A percentile compares a stretch with the other conserved stretches of the same genome.
Conservation (phyloP, 73 alveolate species). For the Tetrahymena malaccensis region DNA sequence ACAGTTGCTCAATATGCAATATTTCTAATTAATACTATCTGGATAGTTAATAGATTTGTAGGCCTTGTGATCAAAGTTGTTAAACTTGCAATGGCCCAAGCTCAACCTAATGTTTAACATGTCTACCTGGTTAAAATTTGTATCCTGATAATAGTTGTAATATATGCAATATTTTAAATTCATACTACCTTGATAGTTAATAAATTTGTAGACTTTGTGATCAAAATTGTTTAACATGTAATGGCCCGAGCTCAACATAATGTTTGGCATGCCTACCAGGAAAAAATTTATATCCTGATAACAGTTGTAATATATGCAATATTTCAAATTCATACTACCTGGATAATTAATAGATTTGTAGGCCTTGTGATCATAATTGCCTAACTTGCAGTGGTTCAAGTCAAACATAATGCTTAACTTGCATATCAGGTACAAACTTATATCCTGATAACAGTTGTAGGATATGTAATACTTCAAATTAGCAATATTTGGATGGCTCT, state of each 20-base stretch:
- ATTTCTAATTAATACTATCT: neutral
- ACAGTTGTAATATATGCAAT: too few species aligned
- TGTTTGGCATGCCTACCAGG: neutral
- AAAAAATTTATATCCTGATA: neutral
- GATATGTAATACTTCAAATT: too few species aligned
- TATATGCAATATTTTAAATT: too few species aligned
- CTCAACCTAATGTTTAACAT: neutral
- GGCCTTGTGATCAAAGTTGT: too few species aligned
- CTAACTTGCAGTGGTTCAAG: neutral
- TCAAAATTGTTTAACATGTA: too few species aligned
- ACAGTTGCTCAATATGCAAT: neutral
- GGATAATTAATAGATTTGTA: neutral
- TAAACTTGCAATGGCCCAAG: too few species aligned
- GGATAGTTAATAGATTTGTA: neutral
- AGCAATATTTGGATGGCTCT: too few species aligned
- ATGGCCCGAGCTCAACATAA: neutral
- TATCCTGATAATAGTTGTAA: neutral
- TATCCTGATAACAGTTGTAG: too few species aligned
- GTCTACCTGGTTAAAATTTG: neutral
- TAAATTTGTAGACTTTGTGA: too few species aligned
- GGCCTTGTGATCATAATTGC: neutral
- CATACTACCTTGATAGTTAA: too few species aligned
- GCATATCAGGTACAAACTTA: neutral
- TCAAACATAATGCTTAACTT: neutral
- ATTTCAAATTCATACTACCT: too few species aligned